phyloP scores from a whole-genome alignment of 352 stramenopile species.

The Blastocystis sp. region DNA sequence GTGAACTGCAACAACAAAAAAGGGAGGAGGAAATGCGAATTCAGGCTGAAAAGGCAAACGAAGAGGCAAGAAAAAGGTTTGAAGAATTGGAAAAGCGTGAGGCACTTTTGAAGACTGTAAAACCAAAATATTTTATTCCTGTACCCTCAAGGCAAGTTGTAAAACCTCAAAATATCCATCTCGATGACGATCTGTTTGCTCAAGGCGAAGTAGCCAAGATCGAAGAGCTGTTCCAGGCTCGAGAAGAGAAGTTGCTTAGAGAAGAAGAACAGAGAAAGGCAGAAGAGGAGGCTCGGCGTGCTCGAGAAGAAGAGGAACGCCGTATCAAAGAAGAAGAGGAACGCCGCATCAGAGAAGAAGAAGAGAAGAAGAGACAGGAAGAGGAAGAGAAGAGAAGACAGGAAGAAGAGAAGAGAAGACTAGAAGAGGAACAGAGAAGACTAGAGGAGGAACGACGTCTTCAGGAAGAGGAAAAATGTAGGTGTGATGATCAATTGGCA shows the following conservation, averaged over 20 bases:
- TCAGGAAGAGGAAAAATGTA: conserved; percentile 17
- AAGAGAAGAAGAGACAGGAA: neutral
- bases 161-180: neutral
- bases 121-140: neutral
- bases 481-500: neutral
- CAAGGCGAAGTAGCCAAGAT: conserved; percentile 38
- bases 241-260: conserved; percentile 3
- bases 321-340: conserved; percentile 7
- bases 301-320: conserved; percentile 8
- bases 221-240: neutral
- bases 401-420: neutral
- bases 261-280: conserved; percentile 13
- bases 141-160: neutral
- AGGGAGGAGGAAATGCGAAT: neutral
- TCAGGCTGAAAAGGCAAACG: neutral
- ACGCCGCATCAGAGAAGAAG: neutral
- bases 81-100: neutral
- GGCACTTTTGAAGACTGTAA: neutral
- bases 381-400: neutral
- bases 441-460: neutral
- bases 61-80: neutral
- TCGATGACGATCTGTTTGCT: neutral
- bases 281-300: neutral
- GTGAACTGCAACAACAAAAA: neutral
- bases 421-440: neutral